A percentile compares a stretch with the other conserved stretches of the same genome.
Conservation (phyloP, 306 rosid species). For the Quercus dentata region DNA sequence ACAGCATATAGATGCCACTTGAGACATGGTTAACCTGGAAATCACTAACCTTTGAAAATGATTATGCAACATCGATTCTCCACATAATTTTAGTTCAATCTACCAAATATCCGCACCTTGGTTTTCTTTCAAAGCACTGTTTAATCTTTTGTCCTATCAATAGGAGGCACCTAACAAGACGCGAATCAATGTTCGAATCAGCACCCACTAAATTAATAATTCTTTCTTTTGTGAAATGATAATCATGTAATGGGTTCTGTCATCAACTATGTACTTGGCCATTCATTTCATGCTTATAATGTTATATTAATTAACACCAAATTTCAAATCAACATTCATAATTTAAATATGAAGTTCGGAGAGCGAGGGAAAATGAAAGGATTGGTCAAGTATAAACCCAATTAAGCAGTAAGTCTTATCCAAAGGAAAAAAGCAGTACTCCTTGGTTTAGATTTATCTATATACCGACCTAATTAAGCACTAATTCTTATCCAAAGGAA, state of each 20-base stretch:
- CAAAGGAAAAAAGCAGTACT: too few relatives aligned
- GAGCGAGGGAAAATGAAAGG: too few relatives aligned
- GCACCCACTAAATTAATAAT: constrained; percentile 1
- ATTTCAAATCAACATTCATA: too few relatives aligned
- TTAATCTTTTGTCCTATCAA: not conserved
- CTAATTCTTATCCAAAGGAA: too few relatives aligned
- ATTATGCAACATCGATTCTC: constrained; percentile 10
- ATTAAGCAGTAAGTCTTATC: too few relatives aligned
- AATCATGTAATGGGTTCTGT: not conserved
- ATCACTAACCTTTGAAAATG: constrained; percentile 6
- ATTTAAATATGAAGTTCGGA: too few relatives aligned
- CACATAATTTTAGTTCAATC: not conserved
- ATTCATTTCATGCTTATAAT: too few relatives aligned
- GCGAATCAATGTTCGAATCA: not conserved
- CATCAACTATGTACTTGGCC: too few relatives aligned
- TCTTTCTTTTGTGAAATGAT: not conserved
- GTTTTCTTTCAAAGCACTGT: not conserved
- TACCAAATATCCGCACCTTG: not conserved
- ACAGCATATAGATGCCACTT: constrained; percentile 5
- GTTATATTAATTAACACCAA: too few relatives aligned
- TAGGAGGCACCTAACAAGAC: constrained; percentile 5
- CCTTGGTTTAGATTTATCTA: too few relatives aligned
- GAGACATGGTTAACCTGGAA: not conserved
- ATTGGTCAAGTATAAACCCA: too few relatives aligned
- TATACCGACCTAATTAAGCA: too few relatives aligned